phyloP scores from a whole-genome alignment of 1,284 basidiomycete species.

The Cyathus pygmaeus region DNA sequence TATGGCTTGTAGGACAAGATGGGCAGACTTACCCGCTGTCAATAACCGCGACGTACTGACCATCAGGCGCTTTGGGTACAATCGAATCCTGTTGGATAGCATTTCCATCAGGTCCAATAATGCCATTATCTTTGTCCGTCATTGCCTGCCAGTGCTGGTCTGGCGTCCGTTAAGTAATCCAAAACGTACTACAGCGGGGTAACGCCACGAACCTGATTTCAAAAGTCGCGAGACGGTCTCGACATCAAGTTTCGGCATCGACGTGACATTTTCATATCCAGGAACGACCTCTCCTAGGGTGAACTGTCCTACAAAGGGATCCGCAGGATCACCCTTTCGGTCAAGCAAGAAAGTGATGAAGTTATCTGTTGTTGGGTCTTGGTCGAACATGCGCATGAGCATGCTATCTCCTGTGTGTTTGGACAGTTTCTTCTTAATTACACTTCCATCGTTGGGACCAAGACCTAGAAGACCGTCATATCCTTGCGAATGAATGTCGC shows the following conservation, averaged over 20 bases:
- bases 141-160: constrained; percentile 85
- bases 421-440: constrained; percentile 66
- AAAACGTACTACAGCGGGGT: not conserved
- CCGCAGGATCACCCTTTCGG: constrained; percentile 63
- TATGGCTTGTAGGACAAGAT: constrained; percentile 9
- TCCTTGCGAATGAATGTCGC: constrained; percentile 66
- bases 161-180: constrained; percentile 22
- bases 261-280: constrained; percentile 68
- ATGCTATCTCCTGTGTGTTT: constrained; percentile 60
- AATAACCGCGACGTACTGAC: constrained; percentile 75
- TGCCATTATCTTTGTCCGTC: constrained; percentile 66
- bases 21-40: constrained; percentile 66
- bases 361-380: constrained; percentile 63
- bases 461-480: constrained; percentile 79
- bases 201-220: constrained; percentile 45
- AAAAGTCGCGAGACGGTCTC: constrained; percentile 68
- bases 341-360: constrained; percentile 77
- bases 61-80: constrained; percentile 69
- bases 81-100: constrained; percentile 70
- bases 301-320: constrained; percentile 63
- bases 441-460: constrained; percentile 77
- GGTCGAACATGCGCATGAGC: constrained; percentile 68
- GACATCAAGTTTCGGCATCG: constrained; percentile 72
- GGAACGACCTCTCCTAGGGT: constrained; percentile 68
- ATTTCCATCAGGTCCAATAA: constrained; percentile 77